These are phyloP conservation scores for Phragmites australis DNA, from an alignment of 176 grass and related monocot genomes.

Conservation along the genomic window DNA sequence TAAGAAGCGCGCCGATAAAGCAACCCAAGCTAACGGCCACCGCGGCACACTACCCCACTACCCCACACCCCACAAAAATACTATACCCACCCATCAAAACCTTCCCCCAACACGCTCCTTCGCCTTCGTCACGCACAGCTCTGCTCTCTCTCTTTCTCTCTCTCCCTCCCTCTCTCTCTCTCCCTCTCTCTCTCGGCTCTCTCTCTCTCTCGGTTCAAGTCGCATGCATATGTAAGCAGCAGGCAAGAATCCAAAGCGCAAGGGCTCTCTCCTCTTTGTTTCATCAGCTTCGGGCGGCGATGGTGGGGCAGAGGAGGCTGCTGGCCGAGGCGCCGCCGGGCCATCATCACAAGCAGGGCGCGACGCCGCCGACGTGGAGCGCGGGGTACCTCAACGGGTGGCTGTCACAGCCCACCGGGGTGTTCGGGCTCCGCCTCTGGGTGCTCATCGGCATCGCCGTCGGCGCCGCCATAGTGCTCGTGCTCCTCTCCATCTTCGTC, in stretches of 20 bases:
- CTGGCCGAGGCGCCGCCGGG: constrained; percentile 35
- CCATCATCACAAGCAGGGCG: constrained; percentile 14
- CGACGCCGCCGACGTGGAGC: constrained; percentile 57
- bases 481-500: constrained; percentile 60
- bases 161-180: not conserved
- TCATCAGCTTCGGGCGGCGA: constrained; percentile 32
- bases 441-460: constrained; percentile 77
- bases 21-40: constrained; percentile 7
- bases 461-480: constrained; percentile 71
- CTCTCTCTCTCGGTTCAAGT: not conserved
- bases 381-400: constrained; percentile 70
- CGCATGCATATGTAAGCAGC: constrained; percentile 32
- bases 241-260: constrained; percentile 37
- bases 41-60: constrained; percentile 24
- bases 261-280: not conserved
- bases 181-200: not conserved
- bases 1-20: not conserved
- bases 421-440: constrained; percentile 89
- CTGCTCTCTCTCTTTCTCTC: not conserved
- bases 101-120: constrained; percentile 13
- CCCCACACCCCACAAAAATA: not conserved
- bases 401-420: constrained; percentile 76
- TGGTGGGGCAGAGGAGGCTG: constrained; percentile 40
- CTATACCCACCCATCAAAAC: not conserved
- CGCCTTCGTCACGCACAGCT: not conserved